Base-by-base conservation (phyloP, 164 flowering plant genomes). In the Vitis cinerea region DNA sequence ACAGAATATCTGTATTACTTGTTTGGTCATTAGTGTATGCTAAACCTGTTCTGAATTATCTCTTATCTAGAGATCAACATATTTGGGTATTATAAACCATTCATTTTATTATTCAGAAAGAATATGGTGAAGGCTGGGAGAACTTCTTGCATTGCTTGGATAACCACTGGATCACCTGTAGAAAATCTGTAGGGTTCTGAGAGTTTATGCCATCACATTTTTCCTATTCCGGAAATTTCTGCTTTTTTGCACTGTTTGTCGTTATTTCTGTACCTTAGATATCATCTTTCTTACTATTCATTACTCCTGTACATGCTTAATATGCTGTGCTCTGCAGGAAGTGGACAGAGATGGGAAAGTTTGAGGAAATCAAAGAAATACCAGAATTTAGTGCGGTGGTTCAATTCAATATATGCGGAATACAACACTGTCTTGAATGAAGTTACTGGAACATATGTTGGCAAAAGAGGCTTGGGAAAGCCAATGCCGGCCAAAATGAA, bases 341-440 rank as follows among this genome's bases (percentile, higher is more conserved):
- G 75, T 78, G 98, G 96, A n/a, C 81, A 77, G 64, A 86, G 99
- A 78, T 95, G 99, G 98, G 97, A 93, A 61, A 93, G 98, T 71
- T 78, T 90, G 72, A 85, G 90, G 78, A 91, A 88, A 77, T 91
- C 98, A 17, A 91, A 86, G 80, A 95, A 95, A 71, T 91, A 84
- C 70, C 89, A 65, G 55, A 86, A 86, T 71, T 79, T 93, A 16
- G 90, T 82, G 2, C 83, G 99, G 10, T 95, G 99, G 99, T 95
- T 80, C 80, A 87, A 90, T 74, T 85, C 94, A 31, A 68, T 93
- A 68, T 79, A 70, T 29, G 68, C 75, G 51, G 98, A 91, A 71
- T 81, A 87, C 71, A 54, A 60, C 65, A 67, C 71, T 31, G 71
- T 74, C 59, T 74, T 95, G 71, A 72, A 75, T 76, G 93, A 85